These are phyloP conservation scores for Arctostaphylos glauca DNA, from an alignment of 148 eudicot genomes.

Conservation along the genomic window DNA sequence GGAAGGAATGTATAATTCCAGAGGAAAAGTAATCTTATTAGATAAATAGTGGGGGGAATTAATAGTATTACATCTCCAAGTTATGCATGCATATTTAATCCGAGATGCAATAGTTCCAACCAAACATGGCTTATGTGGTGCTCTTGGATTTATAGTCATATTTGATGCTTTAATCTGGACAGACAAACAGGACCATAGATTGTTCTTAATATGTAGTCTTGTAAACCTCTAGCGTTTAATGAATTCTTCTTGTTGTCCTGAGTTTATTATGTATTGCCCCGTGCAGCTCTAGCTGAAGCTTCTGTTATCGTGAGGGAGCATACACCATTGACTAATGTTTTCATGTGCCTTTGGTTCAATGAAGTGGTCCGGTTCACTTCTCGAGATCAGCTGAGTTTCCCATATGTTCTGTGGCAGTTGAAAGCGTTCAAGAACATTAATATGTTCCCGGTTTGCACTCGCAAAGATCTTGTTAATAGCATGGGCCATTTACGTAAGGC, in stretches of 20 bases:
- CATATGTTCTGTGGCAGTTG: conserved; percentile 83
- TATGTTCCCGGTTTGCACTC: conserved; percentile 90
- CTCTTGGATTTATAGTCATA: background rate
- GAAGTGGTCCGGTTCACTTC: conserved; percentile 98
- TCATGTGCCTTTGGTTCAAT: conserved; percentile 97
- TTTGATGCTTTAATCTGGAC: background rate
- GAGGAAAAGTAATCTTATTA: no score
- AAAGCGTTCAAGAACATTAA: conserved; percentile 63
- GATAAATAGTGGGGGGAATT: no score
- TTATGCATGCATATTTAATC: background rate
- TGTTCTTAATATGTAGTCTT: background rate
- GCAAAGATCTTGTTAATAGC: conserved; percentile 97
- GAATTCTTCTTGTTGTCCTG: background rate
- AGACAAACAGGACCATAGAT: background rate
- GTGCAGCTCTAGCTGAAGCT: conserved; percentile 88
- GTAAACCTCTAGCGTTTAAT: background rate
- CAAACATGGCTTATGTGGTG: background rate
- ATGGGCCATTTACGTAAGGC: conserved; percentile 96
- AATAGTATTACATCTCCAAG: no score
- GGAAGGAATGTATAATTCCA: no score
- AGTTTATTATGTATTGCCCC: background rate
- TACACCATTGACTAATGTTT: conserved; percentile 66
- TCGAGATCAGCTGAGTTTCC: conserved; percentile 94
- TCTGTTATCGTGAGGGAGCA: conserved; percentile 88
- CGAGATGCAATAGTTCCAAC: background rate